These are phyloP conservation scores for Rhizoclosmatium sp. DNA, from an alignment of 192 early-diverging fungal genomes.

Conservation along the genomic window DNA sequence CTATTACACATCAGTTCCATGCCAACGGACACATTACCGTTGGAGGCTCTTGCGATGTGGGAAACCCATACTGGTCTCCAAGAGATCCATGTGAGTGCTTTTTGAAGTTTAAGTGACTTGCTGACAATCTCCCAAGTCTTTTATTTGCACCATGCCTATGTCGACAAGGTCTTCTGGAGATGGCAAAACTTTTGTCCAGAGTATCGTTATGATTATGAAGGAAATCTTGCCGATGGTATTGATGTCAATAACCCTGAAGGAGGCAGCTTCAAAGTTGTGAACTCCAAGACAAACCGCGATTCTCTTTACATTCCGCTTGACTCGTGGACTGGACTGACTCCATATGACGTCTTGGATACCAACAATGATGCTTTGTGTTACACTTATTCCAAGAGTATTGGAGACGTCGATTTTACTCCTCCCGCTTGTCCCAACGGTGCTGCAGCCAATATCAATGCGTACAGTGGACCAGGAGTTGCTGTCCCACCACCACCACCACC, in stretches of 20 bases:
- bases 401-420: constrained; percentile 7
- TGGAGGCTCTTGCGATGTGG: constrained; percentile 25
- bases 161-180: constrained; percentile 45
- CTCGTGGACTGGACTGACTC: constrained; percentile 1
- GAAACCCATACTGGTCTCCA: constrained; percentile 20
- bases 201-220: constrained; percentile 31
- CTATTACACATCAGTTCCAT: background rate
- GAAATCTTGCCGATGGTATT: background rate
- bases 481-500: background rate
- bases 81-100: background rate
- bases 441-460: constrained; percentile 1
- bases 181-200: constrained; percentile 42
- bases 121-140: background rate
- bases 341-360: constrained; percentile 9
- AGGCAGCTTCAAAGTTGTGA: background rate
- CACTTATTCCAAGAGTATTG: constrained; percentile 9
- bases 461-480: background rate
- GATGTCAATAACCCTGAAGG: background rate
- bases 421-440: background rate
- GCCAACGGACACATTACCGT: constrained; percentile 21
- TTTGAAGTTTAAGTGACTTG: background rate
- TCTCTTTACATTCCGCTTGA: background rate
- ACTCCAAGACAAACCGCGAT: background rate
- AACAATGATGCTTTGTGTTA: constrained; percentile 12
- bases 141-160: constrained; percentile 44